Evolutionary conservation across 2,329 filamentous ascomycete species (phyloP), one percentile per base, ranked within the genome.

Genomic region (Venturia asperata): DNA sequence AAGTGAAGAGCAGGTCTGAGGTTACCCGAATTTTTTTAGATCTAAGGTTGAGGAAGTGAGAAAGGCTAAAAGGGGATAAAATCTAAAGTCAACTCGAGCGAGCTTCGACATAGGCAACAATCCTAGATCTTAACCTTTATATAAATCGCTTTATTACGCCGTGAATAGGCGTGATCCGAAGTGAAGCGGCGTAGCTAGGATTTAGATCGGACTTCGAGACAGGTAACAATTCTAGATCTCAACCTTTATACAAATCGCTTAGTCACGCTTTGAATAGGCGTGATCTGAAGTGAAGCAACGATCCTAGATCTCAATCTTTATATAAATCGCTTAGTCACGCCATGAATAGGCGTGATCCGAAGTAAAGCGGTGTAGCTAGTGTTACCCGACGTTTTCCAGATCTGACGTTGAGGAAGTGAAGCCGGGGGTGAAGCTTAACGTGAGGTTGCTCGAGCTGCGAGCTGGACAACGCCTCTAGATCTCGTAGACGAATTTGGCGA

Each of bases 51-150:
- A 34, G 30, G 30, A 34, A 34, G 30, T 34, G 6, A 34, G 3
- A n/a, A n/a, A n/a, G n/a, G n/a, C n/a, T n/a, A n/a, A n/a, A n/a
- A n/a, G n/a, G n/a, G n/a, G n/a, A n/a, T 34, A 6, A 34, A 6
- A 34, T 34, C 30, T 34, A 34, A 34, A 34, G 30, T 34, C 3
- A 6, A 34, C 3, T 34, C 6, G 3, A 34, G 30, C 6, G 6
- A 34, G 30, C 30, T 34, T 34, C n/a, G n/a, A n/a, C n/a, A n/a
- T n/a, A n/a, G n/a, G n/a, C n/a, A n/a, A n/a, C n/a, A n/a, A n/a
- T n/a, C 15, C 15, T 27, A 56, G 52, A 56, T 37, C 52, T 56
- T 27, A 56, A 56, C 24, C 27, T n/a, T 56, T 37, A 56, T 56
- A 19, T 21, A 15, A 56, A 19, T 3, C 30, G 6, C 30, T 49